Percentiles rank a stretch among this genome's conserved stretches.
Conservation (phyloP, 345 rosid genomes). For the Populus deltoides region DNA sequence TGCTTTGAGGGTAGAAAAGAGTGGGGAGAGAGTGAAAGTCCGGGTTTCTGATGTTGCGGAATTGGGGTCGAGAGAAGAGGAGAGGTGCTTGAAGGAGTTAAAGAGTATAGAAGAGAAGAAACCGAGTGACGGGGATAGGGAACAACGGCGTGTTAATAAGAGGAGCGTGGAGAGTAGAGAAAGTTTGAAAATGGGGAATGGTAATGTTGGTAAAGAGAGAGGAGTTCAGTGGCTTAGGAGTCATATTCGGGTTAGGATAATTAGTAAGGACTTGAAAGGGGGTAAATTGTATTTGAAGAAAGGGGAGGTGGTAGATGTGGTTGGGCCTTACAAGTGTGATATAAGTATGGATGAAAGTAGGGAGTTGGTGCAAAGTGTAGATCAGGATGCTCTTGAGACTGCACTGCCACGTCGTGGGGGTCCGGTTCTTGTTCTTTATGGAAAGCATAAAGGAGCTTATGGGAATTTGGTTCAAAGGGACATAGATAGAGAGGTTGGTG, state of each 20-base stretch:
- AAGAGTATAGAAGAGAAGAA: constrained; percentile 19
- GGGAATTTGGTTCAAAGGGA: constrained; percentile 75
- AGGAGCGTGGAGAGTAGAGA: constrained; percentile 1
- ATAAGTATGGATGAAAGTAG: constrained; percentile 64
- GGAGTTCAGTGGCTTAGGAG: constrained; percentile 62
- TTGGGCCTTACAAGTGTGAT: constrained; percentile 66
- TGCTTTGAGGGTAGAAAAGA: constrained; percentile 32
- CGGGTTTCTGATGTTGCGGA: constrained; percentile 49
- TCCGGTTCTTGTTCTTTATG: constrained; percentile 56
- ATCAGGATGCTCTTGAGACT: constrained; percentile 80
- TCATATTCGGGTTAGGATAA: constrained; percentile 66
- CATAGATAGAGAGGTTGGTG: constrained; percentile 56
- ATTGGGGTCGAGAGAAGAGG: constrained; percentile 69
- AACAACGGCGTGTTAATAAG: constrained; percentile 5
- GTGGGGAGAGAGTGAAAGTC: constrained; percentile 33
- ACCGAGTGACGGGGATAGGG: constrained; percentile 16
- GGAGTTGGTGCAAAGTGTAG: constrained; percentile 70
- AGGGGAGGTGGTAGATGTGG: constrained; percentile 77
- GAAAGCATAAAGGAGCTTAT: constrained; percentile 64
- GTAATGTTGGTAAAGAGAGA: constrained; percentile 14
- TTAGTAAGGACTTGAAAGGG: constrained; percentile 62
- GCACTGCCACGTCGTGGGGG: constrained; percentile 80
- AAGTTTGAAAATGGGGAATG: constrained; percentile 24
- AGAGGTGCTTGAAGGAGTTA: constrained; percentile 49
- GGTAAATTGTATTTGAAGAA: constrained; percentile 80